A percentile compares a stretch with the other conserved stretches of the same genome.
These are phyloP conservation scores for Macrolepiota dolichaula DNA, from an alignment of 768 basidiomycete species.

Conservation along the genomic window DNA sequence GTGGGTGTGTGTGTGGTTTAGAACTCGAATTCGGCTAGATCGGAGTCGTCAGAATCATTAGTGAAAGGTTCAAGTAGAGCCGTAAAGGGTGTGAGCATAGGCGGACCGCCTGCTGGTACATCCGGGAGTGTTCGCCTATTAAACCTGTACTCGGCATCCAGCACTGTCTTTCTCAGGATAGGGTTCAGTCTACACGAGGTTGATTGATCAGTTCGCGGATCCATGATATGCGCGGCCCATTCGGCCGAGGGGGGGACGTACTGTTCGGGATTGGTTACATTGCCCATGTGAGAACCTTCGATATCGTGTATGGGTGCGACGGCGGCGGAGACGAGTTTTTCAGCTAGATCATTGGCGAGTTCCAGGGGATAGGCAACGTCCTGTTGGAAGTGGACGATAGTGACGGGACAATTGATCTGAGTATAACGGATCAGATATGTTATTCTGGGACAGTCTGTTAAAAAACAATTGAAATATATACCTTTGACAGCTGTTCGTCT, in stretches of 20 bases:
- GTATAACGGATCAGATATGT: neutral
- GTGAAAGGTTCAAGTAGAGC: neutral
- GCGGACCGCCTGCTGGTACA: neutral
- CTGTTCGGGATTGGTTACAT: constrained; percentile 21
- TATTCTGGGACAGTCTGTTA: neutral
- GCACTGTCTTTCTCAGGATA: neutral
- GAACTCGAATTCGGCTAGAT: neutral
- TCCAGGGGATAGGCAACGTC: constrained; percentile 27
- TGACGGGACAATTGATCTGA: constrained; percentile 24
- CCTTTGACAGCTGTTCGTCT: constrained; percentile 16
- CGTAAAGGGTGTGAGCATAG: constrained; percentile 1
- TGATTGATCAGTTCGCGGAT: neutral
- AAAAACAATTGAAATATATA: constrained; percentile 7
- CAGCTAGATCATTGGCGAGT: constrained; percentile 18
- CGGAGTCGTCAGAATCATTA: neutral
- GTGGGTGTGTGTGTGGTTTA: no score
- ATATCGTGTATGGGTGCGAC: constrained; percentile 19
- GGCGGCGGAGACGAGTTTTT: constrained; percentile 17
- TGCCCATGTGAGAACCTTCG: constrained; percentile 26
- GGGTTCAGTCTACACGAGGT: neutral
- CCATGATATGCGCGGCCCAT: neutral
- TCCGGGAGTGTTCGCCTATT: neutral
- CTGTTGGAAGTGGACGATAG: constrained; percentile 26
- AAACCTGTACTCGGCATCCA: constrained; percentile 3
- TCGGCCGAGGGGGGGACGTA: no score